These are phyloP conservation scores for Mariannaea elegans DNA, from an alignment of 2,329 filamentous ascomycete species.

Conservation along the genomic window DNA sequence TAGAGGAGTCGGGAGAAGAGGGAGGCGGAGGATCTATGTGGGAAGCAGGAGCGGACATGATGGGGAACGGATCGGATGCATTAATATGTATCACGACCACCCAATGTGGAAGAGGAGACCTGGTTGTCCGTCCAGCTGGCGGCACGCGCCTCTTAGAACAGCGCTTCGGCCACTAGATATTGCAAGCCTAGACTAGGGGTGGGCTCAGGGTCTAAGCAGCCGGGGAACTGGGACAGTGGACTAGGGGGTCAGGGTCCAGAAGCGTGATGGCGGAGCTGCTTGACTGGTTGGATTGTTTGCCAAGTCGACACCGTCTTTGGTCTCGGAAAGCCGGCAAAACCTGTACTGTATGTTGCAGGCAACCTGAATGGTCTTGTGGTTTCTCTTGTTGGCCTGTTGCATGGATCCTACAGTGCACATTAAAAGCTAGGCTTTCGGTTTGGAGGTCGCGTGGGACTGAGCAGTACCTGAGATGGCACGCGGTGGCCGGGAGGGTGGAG, in stretches of 20 bases:
- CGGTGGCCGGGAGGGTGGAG: constrained; percentile 1
- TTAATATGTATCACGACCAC: constrained; percentile 18
- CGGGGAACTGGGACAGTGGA: background rate
- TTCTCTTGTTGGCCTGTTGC: background rate
- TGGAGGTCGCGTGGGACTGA: background rate
- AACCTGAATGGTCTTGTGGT: no score
- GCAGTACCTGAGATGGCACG: background rate
- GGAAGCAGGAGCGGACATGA: constrained; percentile 29
- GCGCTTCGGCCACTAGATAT: background rate
- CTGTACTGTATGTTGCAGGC: background rate
- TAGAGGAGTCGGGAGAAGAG: constrained; percentile 21
- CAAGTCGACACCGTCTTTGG: background rate
- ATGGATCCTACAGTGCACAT: no score
- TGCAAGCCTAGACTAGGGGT: background rate
- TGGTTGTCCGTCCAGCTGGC: constrained; percentile 7
- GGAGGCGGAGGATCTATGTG: constrained; percentile 19
- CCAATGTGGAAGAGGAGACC: constrained; percentile 2
- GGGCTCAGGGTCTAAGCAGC: background rate
- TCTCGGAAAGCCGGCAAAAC: background rate
- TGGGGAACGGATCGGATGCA: constrained; percentile 12
- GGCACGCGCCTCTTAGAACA: constrained; percentile 1
- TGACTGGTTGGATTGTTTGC: no score
- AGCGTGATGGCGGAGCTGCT: background rate
- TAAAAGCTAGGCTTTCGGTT: no score
- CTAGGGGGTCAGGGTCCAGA: background rate